Percentiles rank a stretch among this genome's conserved stretches.
phyloP scores from a whole-genome alignment of 2,329 filamentous ascomycete species.

The Onygenales sp. region DNA sequence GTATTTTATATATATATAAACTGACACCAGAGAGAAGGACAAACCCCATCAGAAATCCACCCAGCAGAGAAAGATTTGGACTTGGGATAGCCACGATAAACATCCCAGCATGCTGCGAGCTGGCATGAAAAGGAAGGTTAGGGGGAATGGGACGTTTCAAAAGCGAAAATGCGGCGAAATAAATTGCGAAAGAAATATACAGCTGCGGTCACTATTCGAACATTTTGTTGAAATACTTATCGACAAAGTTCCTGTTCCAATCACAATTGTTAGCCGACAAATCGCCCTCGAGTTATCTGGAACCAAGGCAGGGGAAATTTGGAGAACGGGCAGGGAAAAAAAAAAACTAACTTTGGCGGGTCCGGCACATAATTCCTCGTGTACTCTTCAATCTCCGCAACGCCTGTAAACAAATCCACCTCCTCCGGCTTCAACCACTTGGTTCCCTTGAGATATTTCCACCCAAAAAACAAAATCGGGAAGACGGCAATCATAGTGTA shows the following conservation, averaged over 20 bases:
- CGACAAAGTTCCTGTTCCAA: conserved; percentile 2
- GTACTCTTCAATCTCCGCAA: conserved; percentile 61
- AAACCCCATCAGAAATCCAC: no score
- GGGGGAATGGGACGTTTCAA: no score
- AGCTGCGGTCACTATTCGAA: conserved; percentile 9
- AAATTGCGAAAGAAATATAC: background rate
- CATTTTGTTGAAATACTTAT: conserved; percentile 11
- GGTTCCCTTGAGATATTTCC: conserved; percentile 62
- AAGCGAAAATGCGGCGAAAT: no score
- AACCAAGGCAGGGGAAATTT: no score
- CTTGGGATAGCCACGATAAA: no score
- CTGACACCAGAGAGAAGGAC: no score
- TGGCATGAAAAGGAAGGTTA: no score
- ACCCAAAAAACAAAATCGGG: conserved; percentile 58
- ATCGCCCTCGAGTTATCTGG: no score
- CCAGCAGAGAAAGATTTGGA: no score
- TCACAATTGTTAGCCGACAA: no score
- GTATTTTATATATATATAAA: no score
- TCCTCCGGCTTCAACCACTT: conserved; percentile 47
- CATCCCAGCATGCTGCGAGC: no score
- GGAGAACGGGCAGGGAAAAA: background rate
- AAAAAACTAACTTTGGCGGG: conserved; percentile 41
- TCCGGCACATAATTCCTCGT: conserved; percentile 49
- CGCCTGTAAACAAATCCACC: conserved; percentile 53
- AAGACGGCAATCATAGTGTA: conserved; percentile 68